These are phyloP conservation scores for Oenanthe javanica DNA, from an alignment of 140 eudicot species.

Conservation along the genomic window DNA sequence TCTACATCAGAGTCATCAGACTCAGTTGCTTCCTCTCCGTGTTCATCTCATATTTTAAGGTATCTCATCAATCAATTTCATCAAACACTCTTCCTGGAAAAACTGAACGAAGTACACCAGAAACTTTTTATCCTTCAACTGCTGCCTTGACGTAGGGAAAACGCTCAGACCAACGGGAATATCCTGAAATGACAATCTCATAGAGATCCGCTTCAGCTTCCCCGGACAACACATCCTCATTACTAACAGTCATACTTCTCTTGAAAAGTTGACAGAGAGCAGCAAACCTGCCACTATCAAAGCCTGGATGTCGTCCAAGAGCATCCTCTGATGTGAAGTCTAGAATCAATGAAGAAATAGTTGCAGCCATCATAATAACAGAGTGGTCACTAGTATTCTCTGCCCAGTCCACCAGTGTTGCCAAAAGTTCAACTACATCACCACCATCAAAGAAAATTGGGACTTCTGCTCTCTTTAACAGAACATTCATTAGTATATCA, in stretches of 20 bases:
- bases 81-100: not conserved
- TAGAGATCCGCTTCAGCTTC: conserved; percentile 56
- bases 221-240: conserved; percentile 37
- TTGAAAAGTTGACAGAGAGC: conserved; percentile 50
- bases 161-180: conserved; percentile 65
- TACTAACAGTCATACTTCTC: conserved; percentile 50
- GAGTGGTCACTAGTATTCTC: conserved; percentile 41
- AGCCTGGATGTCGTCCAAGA: conserved; percentile 47
- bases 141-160: conserved; percentile 51
- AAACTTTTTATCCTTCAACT: conserved; percentile 31
- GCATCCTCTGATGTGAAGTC: conserved; percentile 62
- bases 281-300: conserved; percentile 23
- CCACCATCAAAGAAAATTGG: conserved; percentile 38
- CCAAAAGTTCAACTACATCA: conserved; percentile 43
- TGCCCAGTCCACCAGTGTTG: conserved; percentile 53
- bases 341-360: conserved; percentile 67
- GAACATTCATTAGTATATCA: conserved; percentile 75
- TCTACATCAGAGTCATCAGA: not conserved
- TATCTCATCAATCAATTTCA: not conserved
- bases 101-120: not conserved
- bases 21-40: not conserved
- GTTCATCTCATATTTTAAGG: not conserved
- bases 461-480: conserved; percentile 62
- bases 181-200: conserved; percentile 62
- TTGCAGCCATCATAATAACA: conserved; percentile 80